Base-by-base conservation (phyloP, 305 asterid genomes). In the Fraxinus sp. region DNA sequence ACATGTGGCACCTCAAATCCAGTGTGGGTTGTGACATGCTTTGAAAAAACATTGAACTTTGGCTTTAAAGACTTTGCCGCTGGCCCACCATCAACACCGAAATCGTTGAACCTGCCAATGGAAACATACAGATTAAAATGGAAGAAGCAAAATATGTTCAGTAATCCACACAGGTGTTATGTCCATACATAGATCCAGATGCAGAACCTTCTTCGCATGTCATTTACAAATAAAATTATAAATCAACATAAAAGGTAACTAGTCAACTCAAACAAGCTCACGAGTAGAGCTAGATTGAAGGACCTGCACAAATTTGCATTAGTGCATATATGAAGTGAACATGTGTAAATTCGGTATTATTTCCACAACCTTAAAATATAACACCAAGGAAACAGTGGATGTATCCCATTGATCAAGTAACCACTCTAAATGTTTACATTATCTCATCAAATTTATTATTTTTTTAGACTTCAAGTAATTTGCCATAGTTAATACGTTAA, bases 31-130 rank as follows among this genome's bases (percentile, higher is more conserved):
- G 91, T 66, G 49, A 93, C 86, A 80, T 91, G 95, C 84, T 88
- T 88, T 52, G 91, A 88, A 85, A 95, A 92, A 73, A 85, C 86
- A 74, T 83, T 86, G 87, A 91, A 91, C 86, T 95, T 95, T 2
- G 97, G 93, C 80, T 59, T 83, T 83, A 95, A 78, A 30, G 88
- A 81, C 86, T 87, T 87, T 1, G 92, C 97, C 20, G 97, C 94
- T 77, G 91, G 94, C 64, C 98, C 98, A 36, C 98, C 98, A 87
- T 95, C 93, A 73, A 76, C 88, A 24, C 97, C 97, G 33, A 92
- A 94, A 82, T 90, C 97, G 80, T 39, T 89, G 86, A 90, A 91
- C 91, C 98, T 93, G 68, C 41, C 83, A 78, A 55, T 37, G 74
- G 37, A 78, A 83, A 83, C 26, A 36, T 76, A 24, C 13, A 37